Evolutionary conservation across 148 eudicot genomes (phyloP).

Genomic region (Linanthus parryae): DNA sequence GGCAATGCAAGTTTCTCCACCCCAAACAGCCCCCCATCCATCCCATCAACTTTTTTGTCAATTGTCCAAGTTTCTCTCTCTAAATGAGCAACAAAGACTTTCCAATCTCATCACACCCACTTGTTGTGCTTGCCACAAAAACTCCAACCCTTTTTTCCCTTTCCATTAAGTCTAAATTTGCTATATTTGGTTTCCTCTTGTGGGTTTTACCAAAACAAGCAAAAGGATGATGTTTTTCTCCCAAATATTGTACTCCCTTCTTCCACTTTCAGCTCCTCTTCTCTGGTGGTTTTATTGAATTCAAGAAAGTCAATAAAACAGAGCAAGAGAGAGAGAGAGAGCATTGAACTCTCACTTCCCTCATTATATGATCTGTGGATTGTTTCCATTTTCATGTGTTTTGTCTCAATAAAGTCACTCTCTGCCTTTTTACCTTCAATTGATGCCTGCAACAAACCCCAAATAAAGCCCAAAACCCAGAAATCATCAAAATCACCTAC

Average conservation of each 20-base stretch:
- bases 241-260: slow-evolving; percentile 3
- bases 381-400: too few relatives aligned
- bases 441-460: slow-evolving; percentile 2
- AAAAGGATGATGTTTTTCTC: slow-evolving; percentile 15
- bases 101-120: not conserved
- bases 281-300: slow-evolving; percentile 6
- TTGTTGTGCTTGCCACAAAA: slow-evolving; percentile 5
- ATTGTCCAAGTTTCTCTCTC: too few relatives aligned
- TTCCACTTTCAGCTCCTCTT: not conserved
- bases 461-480: not conserved
- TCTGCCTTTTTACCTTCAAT: too few relatives aligned
- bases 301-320: slow-evolving; percentile 7
- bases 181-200: slow-evolving; percentile 9
- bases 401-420: too few relatives aligned
- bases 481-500: slow-evolving; percentile 12
- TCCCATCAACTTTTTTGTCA: too few relatives aligned
- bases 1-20: too few relatives aligned
- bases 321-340: not conserved
- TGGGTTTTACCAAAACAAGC: slow-evolving; percentile 21
- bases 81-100: slow-evolving; percentile 5
- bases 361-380: too few relatives aligned
- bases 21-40: too few relatives aligned
- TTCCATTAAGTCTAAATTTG: slow-evolving; percentile 11
- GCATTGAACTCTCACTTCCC: too few relatives aligned
- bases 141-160: not conserved